Base-by-base conservation (phyloP, 495 filamentous ascomycete species). In the Daldinia decipiens region DNA sequence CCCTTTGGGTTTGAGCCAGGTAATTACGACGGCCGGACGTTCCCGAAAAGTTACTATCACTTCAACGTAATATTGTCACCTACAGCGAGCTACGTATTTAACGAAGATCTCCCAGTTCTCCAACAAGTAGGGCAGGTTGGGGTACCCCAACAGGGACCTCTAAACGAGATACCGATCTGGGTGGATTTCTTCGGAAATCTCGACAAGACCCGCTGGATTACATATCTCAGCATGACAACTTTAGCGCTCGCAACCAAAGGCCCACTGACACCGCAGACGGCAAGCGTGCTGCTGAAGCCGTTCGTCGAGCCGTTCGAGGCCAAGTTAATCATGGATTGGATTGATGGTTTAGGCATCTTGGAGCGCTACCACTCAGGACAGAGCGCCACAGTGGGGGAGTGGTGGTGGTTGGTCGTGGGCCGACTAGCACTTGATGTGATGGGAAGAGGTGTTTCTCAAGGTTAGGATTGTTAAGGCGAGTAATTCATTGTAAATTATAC, bases 1-100 rank as follows among this genome's bases (percentile, higher is more conserved):
- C 88, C 88, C 62, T 92, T 90, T 78, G 94, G 94, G 27, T 86
- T 94, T 31, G 88, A 92, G 52, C 89, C 88, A 3, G 85, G 88
- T 38, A 84, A 80, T 61, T 96, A 97, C 75, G 83, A 90, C 61
- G 91, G 89, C 0, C 80, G 89, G 19, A 83, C 87, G 56, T 91
- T 93, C 76, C 88, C 93, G 54, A 92, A 89, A 65, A 78, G 76
- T 39, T 83, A 82, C 40, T 83, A 85, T 12, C 81, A 85, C 67
- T 95, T 93, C 76, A 76, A 84, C 3, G 76, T 94, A 26, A 85
- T 88, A 8, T 72, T 92, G 21, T 71, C 75, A 5, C 90, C 90
- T 0, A 87, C 86, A 2, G 75, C 79, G 1, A 75, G 65, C 1
- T 97, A 94, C 72, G 56, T 88, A 8, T 87, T 80, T 65, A 87